Evolutionary conservation across 73 alveolate species (phyloP), one percentile per base, ranked within the genome.

Genomic region (Stentor roeselii): DNA sequence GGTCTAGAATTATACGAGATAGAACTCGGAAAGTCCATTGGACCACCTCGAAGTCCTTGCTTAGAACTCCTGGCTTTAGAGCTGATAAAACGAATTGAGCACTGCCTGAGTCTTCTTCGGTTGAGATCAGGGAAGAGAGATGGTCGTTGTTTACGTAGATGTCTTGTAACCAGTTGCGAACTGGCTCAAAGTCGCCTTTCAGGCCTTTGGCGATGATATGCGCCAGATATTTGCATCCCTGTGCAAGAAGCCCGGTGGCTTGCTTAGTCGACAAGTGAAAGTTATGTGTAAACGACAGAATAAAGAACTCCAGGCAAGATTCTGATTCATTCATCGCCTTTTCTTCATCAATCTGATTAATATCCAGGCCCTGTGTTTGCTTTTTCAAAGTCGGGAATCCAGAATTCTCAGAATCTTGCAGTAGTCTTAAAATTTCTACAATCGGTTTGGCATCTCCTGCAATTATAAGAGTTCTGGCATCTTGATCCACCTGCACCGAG

Each of bases 151-250:
- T 86, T 14, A 90, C 82, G 75, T 94, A 88, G 27, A 94, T 78
- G 36, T 94, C 98, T 67, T 67, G 80, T 21, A 87, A 85, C 94
- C 96, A 95, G 39, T 83, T 74, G 3, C 86, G 78, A 30, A 95
- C 82, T 6, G 96, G 95, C 83, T 88, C 95, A 75, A 90, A 95
- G 83, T 92, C 95, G 14, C 96, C 94, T 76, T 95, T 95, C 77
- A 95, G 92, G 36, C 99, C 99, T 84, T 93, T 95, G 21, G 93
- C 97, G 27, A 88, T 84, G n/a, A 94, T 59, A 83, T 95, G 97
- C 39, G 96, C 93, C 40, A 95, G 83, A 77, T 88, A 93, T 78
- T 95, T 89, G 60, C 92, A 90, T 39, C 93, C 92, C 82, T 93
- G 90, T 3, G 97, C 89, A 11, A 95, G 85, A 40, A 95, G 89